A percentile compares a stretch with the other conserved stretches of the same genome.
These are phyloP conservation scores for Nicotiana obtusifolia DNA, from an alignment of 257 asterid genomes.

Conservation along the genomic window DNA sequence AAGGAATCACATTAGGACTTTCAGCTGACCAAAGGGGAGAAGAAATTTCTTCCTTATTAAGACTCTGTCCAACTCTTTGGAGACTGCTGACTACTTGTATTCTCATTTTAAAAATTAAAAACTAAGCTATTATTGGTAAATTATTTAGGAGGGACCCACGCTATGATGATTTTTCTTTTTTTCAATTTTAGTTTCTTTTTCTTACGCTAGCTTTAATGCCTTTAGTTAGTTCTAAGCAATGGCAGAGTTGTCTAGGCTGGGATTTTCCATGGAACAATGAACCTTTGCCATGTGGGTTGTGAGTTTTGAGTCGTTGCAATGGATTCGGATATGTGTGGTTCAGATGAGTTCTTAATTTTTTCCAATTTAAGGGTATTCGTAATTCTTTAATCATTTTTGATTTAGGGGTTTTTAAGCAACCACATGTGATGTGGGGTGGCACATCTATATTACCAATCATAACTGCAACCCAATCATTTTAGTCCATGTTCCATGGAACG, in stretches of 20 bases:
- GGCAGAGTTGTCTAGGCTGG: not conserved
- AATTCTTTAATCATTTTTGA: not conserved
- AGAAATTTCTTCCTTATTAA: not conserved
- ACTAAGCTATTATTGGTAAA: not conserved
- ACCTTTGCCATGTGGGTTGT: not conserved
- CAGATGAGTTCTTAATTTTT: not conserved
- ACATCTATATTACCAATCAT: not conserved
- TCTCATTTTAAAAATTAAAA: not conserved
- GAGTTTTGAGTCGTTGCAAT: no score
- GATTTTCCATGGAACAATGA: not conserved
- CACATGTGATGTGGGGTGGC: not conserved
- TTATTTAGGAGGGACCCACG: not conserved
- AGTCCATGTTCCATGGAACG: not conserved
- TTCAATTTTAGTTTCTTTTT: not conserved
- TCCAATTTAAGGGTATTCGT: not conserved
- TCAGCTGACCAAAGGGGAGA: not conserved
- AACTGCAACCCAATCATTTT: not conserved
- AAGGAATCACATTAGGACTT: not conserved
- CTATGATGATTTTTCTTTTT: not conserved
- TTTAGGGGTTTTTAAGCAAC: not conserved
- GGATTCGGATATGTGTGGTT: not conserved
- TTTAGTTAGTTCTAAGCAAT: not conserved
- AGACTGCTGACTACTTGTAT: not conserved
- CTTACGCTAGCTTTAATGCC: not conserved
- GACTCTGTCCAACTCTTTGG: not conserved